Conservation (phyloP, 176 grass and related monocot genomes). For the Oryza glaberrima region DNA sequence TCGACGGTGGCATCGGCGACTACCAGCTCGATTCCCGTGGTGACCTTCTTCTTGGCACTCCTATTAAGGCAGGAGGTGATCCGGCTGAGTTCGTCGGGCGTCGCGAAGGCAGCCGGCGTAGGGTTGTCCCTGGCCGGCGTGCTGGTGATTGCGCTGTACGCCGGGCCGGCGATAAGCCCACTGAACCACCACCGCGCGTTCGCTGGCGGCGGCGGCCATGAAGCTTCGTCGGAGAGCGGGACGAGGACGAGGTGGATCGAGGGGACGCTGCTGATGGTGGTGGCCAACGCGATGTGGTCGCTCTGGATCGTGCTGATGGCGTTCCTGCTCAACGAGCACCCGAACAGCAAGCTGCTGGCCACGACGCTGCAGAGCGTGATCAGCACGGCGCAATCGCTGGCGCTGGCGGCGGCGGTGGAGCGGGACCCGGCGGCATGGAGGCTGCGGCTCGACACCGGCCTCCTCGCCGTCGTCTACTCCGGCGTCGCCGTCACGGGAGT, state of each 20-base stretch:
- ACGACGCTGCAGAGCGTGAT: conserved; percentile 53
- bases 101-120: conserved; percentile 50
- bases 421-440: conserved; percentile 58
- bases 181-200: conserved; percentile 53
- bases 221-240: too few relatives aligned
- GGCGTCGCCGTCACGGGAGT: conserved; percentile 54
- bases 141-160: conserved; percentile 61
- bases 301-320: conserved; percentile 74
- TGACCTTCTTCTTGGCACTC: conserved; percentile 73
- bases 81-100: conserved; percentile 36
- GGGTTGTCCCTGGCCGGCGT: conserved; percentile 59
- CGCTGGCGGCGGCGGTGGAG: conserved; percentile 55
- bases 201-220: too few relatives aligned
- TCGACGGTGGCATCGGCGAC: conserved; percentile 48
- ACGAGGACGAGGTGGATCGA: conserved; percentile 51
- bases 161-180: conserved; percentile 61
- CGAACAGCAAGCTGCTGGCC: conserved; percentile 61
- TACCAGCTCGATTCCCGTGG: conserved; percentile 43
- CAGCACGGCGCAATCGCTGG: conserved; percentile 55
- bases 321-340: conserved; percentile 70
- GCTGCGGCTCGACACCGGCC: conserved; percentile 54
- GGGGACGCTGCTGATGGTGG: conserved; percentile 61
- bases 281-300: conserved; percentile 54
- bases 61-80: conserved; percentile 60
- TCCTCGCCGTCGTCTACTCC: conserved; percentile 58